These are phyloP conservation scores for Neurospora intermedia DNA, from an alignment of 495 filamentous ascomycete species.

Conservation along the genomic window DNA sequence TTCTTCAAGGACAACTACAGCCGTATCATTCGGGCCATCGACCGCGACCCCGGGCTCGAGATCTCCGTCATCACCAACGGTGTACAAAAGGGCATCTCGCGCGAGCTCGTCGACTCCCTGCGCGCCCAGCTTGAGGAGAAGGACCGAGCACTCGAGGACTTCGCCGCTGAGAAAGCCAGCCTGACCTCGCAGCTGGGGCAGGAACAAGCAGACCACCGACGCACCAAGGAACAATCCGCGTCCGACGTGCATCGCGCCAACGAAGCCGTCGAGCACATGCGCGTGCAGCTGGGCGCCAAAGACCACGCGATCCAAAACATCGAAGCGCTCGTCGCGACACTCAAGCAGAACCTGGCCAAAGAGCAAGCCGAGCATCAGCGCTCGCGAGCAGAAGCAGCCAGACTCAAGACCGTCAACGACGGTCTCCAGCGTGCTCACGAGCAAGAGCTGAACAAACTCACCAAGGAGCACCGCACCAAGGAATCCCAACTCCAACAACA, in stretches of 20 bases:
- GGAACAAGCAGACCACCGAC: slow-evolving; percentile 64
- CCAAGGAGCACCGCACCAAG: slow-evolving; percentile 21
- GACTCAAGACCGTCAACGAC: slow-evolving; percentile 58
- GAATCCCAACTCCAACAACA: not conserved
- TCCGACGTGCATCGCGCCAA: slow-evolving; percentile 55
- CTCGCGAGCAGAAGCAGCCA: slow-evolving; percentile 57
- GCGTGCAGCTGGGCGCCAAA: slow-evolving; percentile 56
- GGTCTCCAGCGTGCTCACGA: slow-evolving; percentile 62
- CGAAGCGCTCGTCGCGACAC: slow-evolving; percentile 49
- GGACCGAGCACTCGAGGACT: slow-evolving; percentile 53
- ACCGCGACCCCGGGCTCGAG: slow-evolving; percentile 82
- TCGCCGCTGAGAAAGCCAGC: slow-evolving; percentile 55
- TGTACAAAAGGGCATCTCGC: slow-evolving; percentile 70
- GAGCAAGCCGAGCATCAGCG: slow-evolving; percentile 58
- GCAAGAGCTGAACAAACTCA: slow-evolving; percentile 22
- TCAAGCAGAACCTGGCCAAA: slow-evolving; percentile 55
- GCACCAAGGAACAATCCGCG: slow-evolving; percentile 54
- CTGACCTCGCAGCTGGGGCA: slow-evolving; percentile 62
- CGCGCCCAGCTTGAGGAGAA: slow-evolving; percentile 67
- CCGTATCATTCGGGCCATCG: slow-evolving; percentile 73
- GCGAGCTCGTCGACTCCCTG: slow-evolving; percentile 74
- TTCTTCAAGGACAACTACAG: slow-evolving; percentile 95
- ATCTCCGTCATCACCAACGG: slow-evolving; percentile 68
- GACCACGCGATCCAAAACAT: slow-evolving; percentile 52
- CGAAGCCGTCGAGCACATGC: slow-evolving; percentile 57